Base-by-base conservation (phyloP, 768 basidiomycete genomes). In the Kwoniella bestiolae region DNA sequence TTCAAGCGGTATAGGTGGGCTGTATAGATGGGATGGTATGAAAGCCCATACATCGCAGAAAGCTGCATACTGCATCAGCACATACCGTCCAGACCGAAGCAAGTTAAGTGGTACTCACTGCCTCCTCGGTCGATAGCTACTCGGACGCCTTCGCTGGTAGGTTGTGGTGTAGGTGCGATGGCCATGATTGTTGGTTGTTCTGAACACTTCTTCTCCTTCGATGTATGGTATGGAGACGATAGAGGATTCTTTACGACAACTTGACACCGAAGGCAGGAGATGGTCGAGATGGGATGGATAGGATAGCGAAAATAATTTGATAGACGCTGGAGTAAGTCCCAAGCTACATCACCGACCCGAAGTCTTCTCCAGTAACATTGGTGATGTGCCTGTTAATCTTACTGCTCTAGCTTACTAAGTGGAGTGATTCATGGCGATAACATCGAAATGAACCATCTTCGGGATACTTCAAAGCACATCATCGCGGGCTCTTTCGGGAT, bases 11-110 rank as follows among this genome's bases (percentile, higher is more conserved):
- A 62, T 57, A 26, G 35, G 31, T 23, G 52, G 29, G 62, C 49
- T n/a, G 68, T 62, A 82, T 93, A 95, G 0, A 92, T 96, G 4
- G 2, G 56, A 18, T 4, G 76, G 68, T 25, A 78, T 55, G 57
- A 66, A 49, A 21, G 71, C 68, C 70, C 67, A 72, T 14, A 73
- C 70, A 66, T 73, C 76, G 34, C 67, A 70, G 57, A 74, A 70
- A 31, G 66, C 67, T 68, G 23, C 12, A 21, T 16, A 31, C 25
- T 26, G 6, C 34, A 26, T 32, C 26, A 55, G 14, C 41, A 31
- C 16, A 29, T 26, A 28, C 23, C 49, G 6, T 5, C 41, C 16
- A 5, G 25, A 25, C 16, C 35, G 21, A 44, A 23, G 16, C 11
- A 3, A 31, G 5, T 18, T 31, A 5, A 26, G 51, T 23, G 23